Conservation (phyloP, 345 rosid species). For the Rhodamnia argentea region DNA sequence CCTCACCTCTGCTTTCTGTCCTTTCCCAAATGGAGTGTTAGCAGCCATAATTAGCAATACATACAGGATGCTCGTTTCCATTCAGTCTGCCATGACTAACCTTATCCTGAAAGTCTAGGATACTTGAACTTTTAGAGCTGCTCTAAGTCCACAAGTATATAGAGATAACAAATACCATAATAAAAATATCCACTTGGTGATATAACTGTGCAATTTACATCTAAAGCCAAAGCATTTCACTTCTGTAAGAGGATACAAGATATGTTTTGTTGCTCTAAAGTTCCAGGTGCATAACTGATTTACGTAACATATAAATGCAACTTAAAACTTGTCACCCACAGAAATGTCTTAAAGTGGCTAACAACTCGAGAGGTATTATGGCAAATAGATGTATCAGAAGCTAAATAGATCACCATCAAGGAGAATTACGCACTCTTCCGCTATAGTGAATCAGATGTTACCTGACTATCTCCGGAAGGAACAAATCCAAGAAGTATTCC, state of each 20-base stretch:
- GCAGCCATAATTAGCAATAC: background rate
- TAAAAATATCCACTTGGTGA: background rate
- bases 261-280: background rate
- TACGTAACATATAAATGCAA: background rate
- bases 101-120: background rate
- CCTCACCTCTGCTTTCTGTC: background rate
- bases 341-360: background rate
- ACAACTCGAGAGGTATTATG: background rate
- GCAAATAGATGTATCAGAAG: background rate
- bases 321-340: background rate
- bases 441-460: conserved; percentile 2
- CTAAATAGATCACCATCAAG: background rate
- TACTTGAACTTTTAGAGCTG: background rate
- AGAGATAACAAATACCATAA: background rate
- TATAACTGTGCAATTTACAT: background rate
- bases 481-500: conserved; percentile 85
- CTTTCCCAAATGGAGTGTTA: background rate
- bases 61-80: background rate
- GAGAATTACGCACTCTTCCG: background rate
- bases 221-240: background rate
- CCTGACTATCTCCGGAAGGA: conserved; percentile 61
- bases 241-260: background rate
- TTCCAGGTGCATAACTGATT: background rate
- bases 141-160: background rate
- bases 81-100: background rate